These are phyloP conservation scores for Aspergillus alliaceus DNA, from an alignment of 2,329 filamentous ascomycete genomes.

Conservation along the genomic window DNA sequence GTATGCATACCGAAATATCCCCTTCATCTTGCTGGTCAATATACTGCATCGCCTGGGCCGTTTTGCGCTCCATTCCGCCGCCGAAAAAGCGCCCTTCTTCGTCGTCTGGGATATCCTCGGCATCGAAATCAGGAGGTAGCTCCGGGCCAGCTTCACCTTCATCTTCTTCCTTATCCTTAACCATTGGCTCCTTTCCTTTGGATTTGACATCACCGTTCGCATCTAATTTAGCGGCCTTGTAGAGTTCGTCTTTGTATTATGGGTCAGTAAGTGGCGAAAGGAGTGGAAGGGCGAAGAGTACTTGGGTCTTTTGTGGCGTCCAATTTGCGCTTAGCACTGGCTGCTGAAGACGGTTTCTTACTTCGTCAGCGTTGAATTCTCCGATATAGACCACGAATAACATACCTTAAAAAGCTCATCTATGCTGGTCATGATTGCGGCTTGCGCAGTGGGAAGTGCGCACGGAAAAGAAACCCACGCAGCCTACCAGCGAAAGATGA, in stretches of 20 bases:
- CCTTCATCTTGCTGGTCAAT: slow-evolving; percentile 68
- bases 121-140: slow-evolving; percentile 56
- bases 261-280: slow-evolving; percentile 14
- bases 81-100: slow-evolving; percentile 96
- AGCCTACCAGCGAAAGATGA: slow-evolving; percentile 1
- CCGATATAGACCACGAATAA: background rate
- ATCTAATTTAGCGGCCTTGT: slow-evolving; percentile 60
- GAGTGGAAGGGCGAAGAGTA: slow-evolving; percentile 25
- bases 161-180: slow-evolving; percentile 50
- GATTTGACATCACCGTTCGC: slow-evolving; percentile 52
- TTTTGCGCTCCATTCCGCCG: slow-evolving; percentile 78
- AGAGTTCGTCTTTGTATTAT: slow-evolving; percentile 48
- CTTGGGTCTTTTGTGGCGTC: slow-evolving; percentile 55
- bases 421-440: slow-evolving; percentile 55
- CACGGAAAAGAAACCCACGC: background rate
- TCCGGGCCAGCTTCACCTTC: slow-evolving; percentile 54
- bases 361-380: slow-evolving; percentile 16
- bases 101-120: slow-evolving; percentile 67
- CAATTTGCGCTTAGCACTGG: slow-evolving; percentile 58
- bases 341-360: slow-evolving; percentile 51
- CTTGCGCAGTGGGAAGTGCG: slow-evolving; percentile 6
- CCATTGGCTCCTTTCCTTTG: slow-evolving; percentile 45
- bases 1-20: slow-evolving; percentile 42
- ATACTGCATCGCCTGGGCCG: slow-evolving; percentile 82
- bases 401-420: slow-evolving; percentile 61